Evolutionary conservation across 345 rosid species (phyloP).

Genomic region (Sonneratia caseolaris): DNA sequence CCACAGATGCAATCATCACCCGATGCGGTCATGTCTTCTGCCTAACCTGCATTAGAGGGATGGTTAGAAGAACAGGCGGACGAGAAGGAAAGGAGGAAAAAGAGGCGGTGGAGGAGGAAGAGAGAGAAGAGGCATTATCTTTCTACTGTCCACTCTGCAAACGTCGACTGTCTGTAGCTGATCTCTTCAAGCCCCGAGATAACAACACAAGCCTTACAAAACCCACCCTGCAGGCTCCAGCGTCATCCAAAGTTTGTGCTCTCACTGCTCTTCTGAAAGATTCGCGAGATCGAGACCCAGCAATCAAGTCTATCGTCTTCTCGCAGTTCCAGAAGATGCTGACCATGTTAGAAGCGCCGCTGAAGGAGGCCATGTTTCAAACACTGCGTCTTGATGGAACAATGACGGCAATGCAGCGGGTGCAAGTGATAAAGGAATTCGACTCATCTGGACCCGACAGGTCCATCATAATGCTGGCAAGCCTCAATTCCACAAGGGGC

Average conservation of each 20-base stretch:
- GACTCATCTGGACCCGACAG: too few species aligned
- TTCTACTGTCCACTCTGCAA: constrained; percentile 87
- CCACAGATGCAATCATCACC: constrained; percentile 49
- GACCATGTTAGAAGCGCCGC: constrained; percentile 48
- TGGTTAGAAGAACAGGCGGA: too few species aligned
- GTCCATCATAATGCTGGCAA: too few species aligned
- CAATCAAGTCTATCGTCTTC: constrained; percentile 57
- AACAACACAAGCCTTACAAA: too few species aligned
- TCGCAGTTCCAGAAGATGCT: constrained; percentile 73
- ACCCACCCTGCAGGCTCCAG: constrained; percentile 22
- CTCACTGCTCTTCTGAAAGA: constrained; percentile 43
- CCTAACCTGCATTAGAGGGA: constrained; percentile 48
- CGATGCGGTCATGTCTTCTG: constrained; percentile 79
- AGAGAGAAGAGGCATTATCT: too few species aligned
- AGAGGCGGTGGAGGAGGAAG: too few species aligned
- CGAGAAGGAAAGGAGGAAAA: too few species aligned
- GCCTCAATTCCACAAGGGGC: too few species aligned
- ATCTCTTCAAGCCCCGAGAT: constrained; percentile 73
- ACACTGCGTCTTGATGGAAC: constrained; percentile 60
- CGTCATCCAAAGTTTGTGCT: constrained; percentile 48
- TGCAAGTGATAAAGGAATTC: constrained; percentile 54
- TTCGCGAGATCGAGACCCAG: constrained; percentile 33
- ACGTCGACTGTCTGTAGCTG: constrained; percentile 43
- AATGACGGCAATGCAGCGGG: constrained; percentile 53
- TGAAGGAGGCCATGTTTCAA: constrained; percentile 60